Base-by-base conservation (phyloP, 2,329 filamentous ascomycete genomes). In the Fusarium sarcochroum region DNA sequence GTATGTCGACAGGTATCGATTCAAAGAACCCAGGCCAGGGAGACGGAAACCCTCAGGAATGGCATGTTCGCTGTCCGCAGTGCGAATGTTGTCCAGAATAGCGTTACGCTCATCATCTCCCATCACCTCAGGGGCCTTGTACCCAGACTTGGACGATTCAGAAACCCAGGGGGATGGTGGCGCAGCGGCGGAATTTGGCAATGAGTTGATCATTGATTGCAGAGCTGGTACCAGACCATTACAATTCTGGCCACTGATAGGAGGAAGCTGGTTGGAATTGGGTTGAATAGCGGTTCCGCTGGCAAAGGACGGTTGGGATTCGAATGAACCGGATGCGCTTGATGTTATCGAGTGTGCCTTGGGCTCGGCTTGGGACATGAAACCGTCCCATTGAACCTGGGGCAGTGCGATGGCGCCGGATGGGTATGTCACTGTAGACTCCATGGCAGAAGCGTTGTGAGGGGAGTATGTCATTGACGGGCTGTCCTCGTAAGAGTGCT, bases 1-100 rank as follows among this genome's bases (percentile, higher is more conserved):
- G 84, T 98, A 99, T 2, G 95, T 97, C 63, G 94, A 93, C 66
- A 99, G 84, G 79, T 97, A 97, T 67, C 94, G 89, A 81, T 99
- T 98, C 78, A 98, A 83, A 4, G 93, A 91, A 35, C 89, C 86
- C 35, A 94, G 86, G 70, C 87, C 90, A 7, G 96, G 96, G 45
- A 98, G 87, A 69, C 93, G 91, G 85, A 98, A 98, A 59, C 92
- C 94, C 58, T 97, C 93, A 17, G 94, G 90, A 58, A 98, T 90
- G 45, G 92, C 90, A 75, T 90, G 90, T 75, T 97, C 93, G 70
- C 86, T 90, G 78, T 98, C 95, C 70, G 89, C 90, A 71, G 84
- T 87, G 74, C 91, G 91, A 76, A 98, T 94, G 76, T 94, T 94
- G 73, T 97, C 93, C 73, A 97, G 84, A 65, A 98, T 93, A 72